phyloP scores from a whole-genome alignment of 306 rosid genomes.

The Bauhinia variegata region DNA sequence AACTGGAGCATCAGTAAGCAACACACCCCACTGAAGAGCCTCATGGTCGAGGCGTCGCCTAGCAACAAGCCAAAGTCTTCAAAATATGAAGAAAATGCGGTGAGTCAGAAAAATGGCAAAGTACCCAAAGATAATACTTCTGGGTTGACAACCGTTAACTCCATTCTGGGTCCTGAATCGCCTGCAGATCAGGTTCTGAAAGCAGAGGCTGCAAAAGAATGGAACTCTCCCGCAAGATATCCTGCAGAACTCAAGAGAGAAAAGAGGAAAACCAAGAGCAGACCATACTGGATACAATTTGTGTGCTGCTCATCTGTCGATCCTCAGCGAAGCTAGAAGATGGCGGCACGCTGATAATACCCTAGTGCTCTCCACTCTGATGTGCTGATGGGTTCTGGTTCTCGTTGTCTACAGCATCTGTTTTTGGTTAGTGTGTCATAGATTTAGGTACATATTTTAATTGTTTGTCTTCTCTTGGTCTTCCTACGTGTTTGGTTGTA shows the following conservation, averaged over 20 bases:
- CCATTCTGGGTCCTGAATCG: slow-evolving; percentile 57
- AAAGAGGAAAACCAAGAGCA: slow-evolving; percentile 72
- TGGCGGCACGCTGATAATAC: slow-evolving; percentile 1
- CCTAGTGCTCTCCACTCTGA: slow-evolving; percentile 18
- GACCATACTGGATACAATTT: slow-evolving; percentile 83
- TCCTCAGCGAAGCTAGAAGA: slow-evolving; percentile 45
- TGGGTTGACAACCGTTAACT: slow-evolving; percentile 53
- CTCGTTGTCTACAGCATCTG: slow-evolving; percentile 19
- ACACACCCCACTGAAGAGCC: slow-evolving; percentile 81
- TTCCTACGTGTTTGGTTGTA: slow-evolving; percentile 40
- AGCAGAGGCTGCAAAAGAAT: slow-evolving; percentile 61
- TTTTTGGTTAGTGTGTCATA: slow-evolving; percentile 31
- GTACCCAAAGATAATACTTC: slow-evolving; percentile 37
- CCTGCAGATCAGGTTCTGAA: slow-evolving; percentile 42
- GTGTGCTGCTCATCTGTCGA: slow-evolving; percentile 80
- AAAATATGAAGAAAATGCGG: slow-evolving; percentile 43
- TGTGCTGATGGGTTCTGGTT: slow-evolving; percentile 31
- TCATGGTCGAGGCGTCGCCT: slow-evolving; percentile 70
- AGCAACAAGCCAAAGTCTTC: slow-evolving; percentile 60
- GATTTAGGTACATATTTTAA: slow-evolving; percentile 40
- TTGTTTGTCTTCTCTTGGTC: slow-evolving; percentile 25
- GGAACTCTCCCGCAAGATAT: slow-evolving; percentile 89
- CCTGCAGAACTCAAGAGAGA: slow-evolving; percentile 71
- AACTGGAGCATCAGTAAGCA: slow-evolving; percentile 81
- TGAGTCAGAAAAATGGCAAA: slow-evolving; percentile 42